Conservation (phyloP, 2,329 filamentous ascomycete genomes). For the Fusarium multiceps region DNA sequence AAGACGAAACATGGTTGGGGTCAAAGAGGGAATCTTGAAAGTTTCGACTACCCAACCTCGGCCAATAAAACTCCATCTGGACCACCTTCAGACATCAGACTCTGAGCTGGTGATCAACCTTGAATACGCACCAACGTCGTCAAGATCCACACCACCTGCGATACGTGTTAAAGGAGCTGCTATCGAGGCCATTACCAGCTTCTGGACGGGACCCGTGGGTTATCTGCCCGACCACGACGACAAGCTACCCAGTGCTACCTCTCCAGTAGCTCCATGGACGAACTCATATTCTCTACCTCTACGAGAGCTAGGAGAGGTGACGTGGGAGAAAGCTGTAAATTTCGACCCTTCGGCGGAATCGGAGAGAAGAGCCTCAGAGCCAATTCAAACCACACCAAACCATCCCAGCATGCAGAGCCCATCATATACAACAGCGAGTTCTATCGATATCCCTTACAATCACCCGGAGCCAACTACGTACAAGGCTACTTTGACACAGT, state of each 20-base stretch:
- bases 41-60: neutral
- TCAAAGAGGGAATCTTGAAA: neutral
- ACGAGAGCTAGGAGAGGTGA: rapidly evolving
- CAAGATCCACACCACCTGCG: rapidly evolving
- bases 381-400: rapidly evolving
- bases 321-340: neutral
- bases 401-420: too few species aligned
- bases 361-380: neutral
- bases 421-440: neutral
- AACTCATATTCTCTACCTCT: neutral
- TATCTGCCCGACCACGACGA: constrained; percentile 7
- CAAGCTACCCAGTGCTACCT: neutral
- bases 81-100: neutral
- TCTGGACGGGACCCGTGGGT: neutral
- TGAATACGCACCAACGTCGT: neutral
- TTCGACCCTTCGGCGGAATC: rapidly evolving
- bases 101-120: neutral
- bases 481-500: neutral
- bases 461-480: neutral
- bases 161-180: neutral
- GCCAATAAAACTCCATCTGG: neutral
- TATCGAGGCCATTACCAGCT: neutral
- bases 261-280: constrained; percentile 1
- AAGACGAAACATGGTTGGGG: neutral
- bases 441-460: neutral